A percentile compares a stretch with the other conserved stretches of the same genome.
phyloP scores from a whole-genome alignment of 139 green algal genomes.

The Micromonas commoda region DNA sequence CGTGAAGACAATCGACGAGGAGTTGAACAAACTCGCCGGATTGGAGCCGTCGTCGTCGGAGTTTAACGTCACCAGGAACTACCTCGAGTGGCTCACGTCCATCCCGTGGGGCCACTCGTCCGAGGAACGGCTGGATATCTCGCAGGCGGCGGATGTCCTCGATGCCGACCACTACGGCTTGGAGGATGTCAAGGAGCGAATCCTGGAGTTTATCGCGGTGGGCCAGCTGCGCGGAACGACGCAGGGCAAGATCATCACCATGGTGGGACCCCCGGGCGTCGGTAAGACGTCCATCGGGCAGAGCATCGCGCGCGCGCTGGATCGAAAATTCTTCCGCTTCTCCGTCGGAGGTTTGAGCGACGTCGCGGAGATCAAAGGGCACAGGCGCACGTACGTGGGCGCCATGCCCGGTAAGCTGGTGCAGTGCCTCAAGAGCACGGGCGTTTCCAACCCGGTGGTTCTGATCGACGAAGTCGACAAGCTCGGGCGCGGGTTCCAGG shows the following conservation, averaged over 20 bases:
- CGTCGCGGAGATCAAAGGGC: conserved; percentile 47
- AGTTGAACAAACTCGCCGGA: conserved; percentile 79
- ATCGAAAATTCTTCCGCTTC: conserved; percentile 41
- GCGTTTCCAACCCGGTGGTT: conserved; percentile 82
- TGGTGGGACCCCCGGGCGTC: conserved; percentile 50
- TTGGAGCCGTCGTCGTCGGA: conserved; percentile 83
- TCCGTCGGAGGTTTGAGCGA: conserved; percentile 49
- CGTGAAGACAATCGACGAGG: conserved; percentile 67
- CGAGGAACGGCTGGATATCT: conserved; percentile 44
- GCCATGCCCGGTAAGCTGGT: conserved; percentile 98
- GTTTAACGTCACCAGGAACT: conserved; percentile 83
- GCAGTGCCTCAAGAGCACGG: conserved; percentile 87
- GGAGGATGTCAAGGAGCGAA: conserved; percentile 47
- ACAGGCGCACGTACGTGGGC: conserved; percentile 92
- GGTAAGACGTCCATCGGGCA: conserved; percentile 50
- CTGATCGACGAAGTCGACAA: conserved; percentile 99
- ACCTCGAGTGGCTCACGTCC: conserved; percentile 65
- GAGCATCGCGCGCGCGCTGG: conserved; percentile 42
- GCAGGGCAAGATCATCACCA: conserved; percentile 76
- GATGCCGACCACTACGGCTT: conserved; percentile 81
- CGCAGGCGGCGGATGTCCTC: conserved; percentile 67
- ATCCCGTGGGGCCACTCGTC: conserved; percentile 55
- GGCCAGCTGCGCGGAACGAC: conserved; percentile 58
- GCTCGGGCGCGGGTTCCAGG: conserved; percentile 54
- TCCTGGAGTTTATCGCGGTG: conserved; percentile 72